Percentiles rank a stretch among this genome's conserved stretches.
These are phyloP conservation scores for Dissophora globulifera DNA, from an alignment of 192 early-diverging fungal genomes.

Conservation along the genomic window DNA sequence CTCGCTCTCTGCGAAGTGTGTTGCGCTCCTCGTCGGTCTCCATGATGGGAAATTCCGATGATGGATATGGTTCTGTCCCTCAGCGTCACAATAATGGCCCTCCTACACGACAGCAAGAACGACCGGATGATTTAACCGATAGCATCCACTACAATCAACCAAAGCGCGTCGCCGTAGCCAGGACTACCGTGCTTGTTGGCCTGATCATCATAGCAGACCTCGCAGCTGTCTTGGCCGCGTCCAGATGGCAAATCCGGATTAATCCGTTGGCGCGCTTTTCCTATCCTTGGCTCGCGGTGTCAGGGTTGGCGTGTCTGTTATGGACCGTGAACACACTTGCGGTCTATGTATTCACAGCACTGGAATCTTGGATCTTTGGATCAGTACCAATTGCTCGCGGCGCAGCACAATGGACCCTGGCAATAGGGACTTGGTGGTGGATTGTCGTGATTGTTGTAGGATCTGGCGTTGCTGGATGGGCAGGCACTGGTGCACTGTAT, in stretches of 20 bases:
- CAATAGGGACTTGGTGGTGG: conserved; percentile 50
- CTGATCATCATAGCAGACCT: conserved; percentile 21
- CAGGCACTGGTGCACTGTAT: conserved; percentile 29
- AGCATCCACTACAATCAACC: neutral
- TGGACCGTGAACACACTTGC: conserved; percentile 25
- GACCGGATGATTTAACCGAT: neutral
- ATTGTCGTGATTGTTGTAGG: conserved; percentile 13
- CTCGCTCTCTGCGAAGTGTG: conserved; percentile 22
- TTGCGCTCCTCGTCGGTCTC: conserved; percentile 23
- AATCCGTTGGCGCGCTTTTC: conserved; percentile 28
- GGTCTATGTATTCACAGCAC: conserved; percentile 17
- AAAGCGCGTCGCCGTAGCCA: neutral
- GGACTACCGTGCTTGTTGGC: conserved; percentile 3
- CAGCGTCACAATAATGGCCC: neutral
- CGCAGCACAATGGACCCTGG: conserved; percentile 32
- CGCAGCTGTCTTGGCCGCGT: neutral
- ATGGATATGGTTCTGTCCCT: conserved; percentile 20
- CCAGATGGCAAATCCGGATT: neutral
- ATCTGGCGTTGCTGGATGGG: conserved; percentile 26
- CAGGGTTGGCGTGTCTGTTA: conserved; percentile 6
- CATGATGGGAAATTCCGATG: conserved; percentile 19
- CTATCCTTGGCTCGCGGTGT: conserved; percentile 27
- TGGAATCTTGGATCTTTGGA: conserved; percentile 18
- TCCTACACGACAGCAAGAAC: conserved; percentile 1
- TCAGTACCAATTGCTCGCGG: conserved; percentile 18